Base-by-base conservation (phyloP, 2,329 filamentous ascomycete genomes). In the Fusarium guadeloupense region DNA sequence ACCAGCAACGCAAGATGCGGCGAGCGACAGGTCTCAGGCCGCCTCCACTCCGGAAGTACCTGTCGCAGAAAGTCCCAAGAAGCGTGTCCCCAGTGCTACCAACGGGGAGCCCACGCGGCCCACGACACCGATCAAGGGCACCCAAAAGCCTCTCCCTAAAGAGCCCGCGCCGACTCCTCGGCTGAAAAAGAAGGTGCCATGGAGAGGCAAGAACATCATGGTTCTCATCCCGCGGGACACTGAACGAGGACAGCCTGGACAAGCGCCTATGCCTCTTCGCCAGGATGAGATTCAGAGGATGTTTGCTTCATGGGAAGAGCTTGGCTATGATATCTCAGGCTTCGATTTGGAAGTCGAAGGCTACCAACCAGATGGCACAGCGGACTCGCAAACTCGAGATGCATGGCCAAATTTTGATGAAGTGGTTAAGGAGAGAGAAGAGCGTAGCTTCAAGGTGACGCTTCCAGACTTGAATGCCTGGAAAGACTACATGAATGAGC, bases 401-500 rank as follows among this genome's bases (percentile, higher is more conserved):
- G 81, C 87, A 26, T 94, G 88, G 85, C 91, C 91, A 1, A 79
- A 83, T 37, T 78, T 83, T 37, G 79, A 81, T 9, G 86, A 92
- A 49, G 71, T 90, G 26, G 75, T 72, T 8, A 77, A 77, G 44
- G 88, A 91, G 66, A 81, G 85, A 40, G 75, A 79, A 14, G 72
- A 81, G 39, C 76, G 77, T 6, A 74, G 74, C n/a, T 89, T 81
- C 70, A 81, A 80, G 48, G 88, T 95, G 30, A 82, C 83, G 20
- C 81, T 95, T 56, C 90, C 91, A 3, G 89, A 92, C 69, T 77
- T 89, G 60, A 87, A 88, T 72, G 82, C 83, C 1, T 87, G 85
- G 85, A 89, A 92, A 70, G 81, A 87, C 21, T 97, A 98, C 74
- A 90, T 93, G 54, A 85, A 90, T 49, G 89, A 90, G 65, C 80